A percentile compares a stretch with the other conserved stretches of the same genome.
Conservation (phyloP, 163 green algal genomes). For the Chlorella variabilis region DNA sequence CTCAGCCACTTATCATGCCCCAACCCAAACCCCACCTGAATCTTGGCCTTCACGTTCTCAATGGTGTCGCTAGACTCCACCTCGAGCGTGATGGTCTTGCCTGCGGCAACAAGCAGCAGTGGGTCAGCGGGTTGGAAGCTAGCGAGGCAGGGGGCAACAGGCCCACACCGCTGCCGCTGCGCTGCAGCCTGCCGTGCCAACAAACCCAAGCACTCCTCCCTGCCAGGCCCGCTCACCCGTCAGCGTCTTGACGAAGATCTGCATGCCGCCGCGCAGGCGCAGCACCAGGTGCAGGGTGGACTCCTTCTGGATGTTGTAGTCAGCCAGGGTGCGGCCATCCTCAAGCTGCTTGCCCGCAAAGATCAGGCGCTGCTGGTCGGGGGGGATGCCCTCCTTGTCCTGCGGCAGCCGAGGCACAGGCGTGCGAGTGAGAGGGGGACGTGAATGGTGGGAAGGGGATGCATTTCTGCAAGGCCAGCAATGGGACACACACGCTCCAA, state of each 20-base stretch:
- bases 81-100: slow-evolving; percentile 96
- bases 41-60: slow-evolving; percentile 84
- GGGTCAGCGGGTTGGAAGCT: neutral
- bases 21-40: slow-evolving; percentile 52
- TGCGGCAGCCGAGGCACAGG: slow-evolving; percentile 25
- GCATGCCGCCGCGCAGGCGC: slow-evolving; percentile 73
- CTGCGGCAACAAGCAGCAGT: slow-evolving; percentile 59
- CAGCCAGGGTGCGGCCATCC: slow-evolving; percentile 90
- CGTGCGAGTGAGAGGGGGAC: too few species aligned
- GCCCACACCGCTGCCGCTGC: neutral
- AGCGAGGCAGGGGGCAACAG: neutral
- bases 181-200: neutral
- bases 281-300: slow-evolving; percentile 74
- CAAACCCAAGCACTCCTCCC: neutral
- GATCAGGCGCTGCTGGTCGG: slow-evolving; percentile 97
- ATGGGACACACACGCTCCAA: too few species aligned
- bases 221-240: neutral
- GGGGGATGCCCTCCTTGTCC: slow-evolving; percentile 95
- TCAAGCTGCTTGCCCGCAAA: slow-evolving; percentile 98
- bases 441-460: too few species aligned
- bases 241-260: slow-evolving; percentile 73
- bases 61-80: slow-evolving; percentile 92
- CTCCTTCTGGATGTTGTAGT: slow-evolving; percentile 88
- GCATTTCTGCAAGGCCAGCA: too few species aligned
- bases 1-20: too few species aligned